Conservation (phyloP, 768 basidiomycete species). For the Xerocomellus amylosporus region DNA sequence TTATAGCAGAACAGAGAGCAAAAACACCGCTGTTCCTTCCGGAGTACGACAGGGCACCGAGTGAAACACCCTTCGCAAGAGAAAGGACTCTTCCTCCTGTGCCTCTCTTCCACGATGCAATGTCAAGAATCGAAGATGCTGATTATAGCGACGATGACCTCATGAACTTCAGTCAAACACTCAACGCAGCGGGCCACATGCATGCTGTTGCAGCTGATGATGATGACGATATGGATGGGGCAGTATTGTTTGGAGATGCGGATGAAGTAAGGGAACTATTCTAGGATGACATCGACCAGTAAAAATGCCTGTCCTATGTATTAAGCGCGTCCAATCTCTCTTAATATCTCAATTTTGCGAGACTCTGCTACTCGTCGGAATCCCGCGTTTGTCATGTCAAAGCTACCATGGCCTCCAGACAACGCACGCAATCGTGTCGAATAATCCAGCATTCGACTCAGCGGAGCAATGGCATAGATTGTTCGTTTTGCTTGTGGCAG, state of each 20-base stretch:
- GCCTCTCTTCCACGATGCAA: slow-evolving; percentile 42
- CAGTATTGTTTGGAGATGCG: slow-evolving; percentile 76
- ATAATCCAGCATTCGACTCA: slow-evolving; percentile 82
- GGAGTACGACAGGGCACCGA: slow-evolving; percentile 48
- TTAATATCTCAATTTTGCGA: slow-evolving; percentile 68
- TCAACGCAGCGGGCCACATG: slow-evolving; percentile 56
- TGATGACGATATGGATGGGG: slow-evolving; percentile 73
- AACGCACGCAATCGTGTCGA: slow-evolving; percentile 74
- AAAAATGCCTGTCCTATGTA: slow-evolving; percentile 7
- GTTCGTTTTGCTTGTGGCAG: slow-evolving; percentile 53
- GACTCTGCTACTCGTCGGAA: slow-evolving; percentile 63
- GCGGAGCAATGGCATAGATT: slow-evolving; percentile 69
- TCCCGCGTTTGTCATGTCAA: slow-evolving; percentile 78
- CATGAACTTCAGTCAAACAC: slow-evolving; percentile 72
- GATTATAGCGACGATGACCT: slow-evolving; percentile 49
- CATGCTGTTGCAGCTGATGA: slow-evolving; percentile 63
- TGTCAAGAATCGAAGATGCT: slow-evolving; percentile 30
- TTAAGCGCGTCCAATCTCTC: slow-evolving; percentile 74
- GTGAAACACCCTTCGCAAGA: slow-evolving; percentile 33
- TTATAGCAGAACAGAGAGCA: slow-evolving; percentile 34
- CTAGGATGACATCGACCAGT: slow-evolving; percentile 20
- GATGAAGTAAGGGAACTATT: slow-evolving; percentile 68
- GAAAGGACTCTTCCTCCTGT: slow-evolving; percentile 37
- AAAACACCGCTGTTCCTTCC: slow-evolving; percentile 75
- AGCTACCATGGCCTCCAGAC: slow-evolving; percentile 77